phyloP scores from a whole-genome alignment of 2,329 filamentous ascomycete species.

The Penicillium sclerotigenum region DNA sequence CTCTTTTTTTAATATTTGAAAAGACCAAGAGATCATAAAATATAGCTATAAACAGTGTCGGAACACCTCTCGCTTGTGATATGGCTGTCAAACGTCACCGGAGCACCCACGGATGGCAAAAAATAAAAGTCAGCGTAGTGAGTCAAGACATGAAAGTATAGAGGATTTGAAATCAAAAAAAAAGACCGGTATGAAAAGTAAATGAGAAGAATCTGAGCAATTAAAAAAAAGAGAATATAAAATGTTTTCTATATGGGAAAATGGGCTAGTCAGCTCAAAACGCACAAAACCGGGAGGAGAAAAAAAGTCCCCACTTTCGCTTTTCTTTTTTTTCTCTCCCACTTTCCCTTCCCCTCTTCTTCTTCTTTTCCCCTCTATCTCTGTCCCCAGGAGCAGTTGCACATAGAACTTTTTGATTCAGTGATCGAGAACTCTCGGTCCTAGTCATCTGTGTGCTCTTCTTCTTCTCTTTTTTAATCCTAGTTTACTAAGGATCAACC shows the following conservation, averaged over 20 bases:
- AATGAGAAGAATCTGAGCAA: background rate
- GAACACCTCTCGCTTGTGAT: background rate
- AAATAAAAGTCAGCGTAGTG: background rate
- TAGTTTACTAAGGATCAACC: conserved; percentile 53
- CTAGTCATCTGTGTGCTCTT: conserved; percentile 42
- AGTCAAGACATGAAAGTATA: background rate
- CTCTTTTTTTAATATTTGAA: background rate
- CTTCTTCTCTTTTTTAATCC: conserved; percentile 31
- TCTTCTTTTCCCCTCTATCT: conserved; percentile 29
- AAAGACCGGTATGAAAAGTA: background rate
- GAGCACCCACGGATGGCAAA: conserved; percentile 3
- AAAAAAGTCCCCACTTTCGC: conserved; percentile 29
- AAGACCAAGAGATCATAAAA: background rate
- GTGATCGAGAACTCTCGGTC: conserved; percentile 47
- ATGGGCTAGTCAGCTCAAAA: conserved; percentile 11
- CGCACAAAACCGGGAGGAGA: conserved; percentile 24
- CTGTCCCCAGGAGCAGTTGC: conserved; percentile 38
- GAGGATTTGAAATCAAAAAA: conserved; percentile 9
- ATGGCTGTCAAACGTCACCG: conserved; percentile 3
- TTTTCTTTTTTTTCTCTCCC: conserved; percentile 28
- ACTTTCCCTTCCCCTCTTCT: conserved; percentile 30
- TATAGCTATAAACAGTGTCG: background rate
- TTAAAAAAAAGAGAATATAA: background rate
- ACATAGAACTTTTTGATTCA: conserved; percentile 38
- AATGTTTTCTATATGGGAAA: background rate